Evolutionary conservation across 495 filamentous ascomycete genomes (phyloP), one percentile per base, ranked within the genome.

Genomic region (Chaetomium tenue): DNA sequence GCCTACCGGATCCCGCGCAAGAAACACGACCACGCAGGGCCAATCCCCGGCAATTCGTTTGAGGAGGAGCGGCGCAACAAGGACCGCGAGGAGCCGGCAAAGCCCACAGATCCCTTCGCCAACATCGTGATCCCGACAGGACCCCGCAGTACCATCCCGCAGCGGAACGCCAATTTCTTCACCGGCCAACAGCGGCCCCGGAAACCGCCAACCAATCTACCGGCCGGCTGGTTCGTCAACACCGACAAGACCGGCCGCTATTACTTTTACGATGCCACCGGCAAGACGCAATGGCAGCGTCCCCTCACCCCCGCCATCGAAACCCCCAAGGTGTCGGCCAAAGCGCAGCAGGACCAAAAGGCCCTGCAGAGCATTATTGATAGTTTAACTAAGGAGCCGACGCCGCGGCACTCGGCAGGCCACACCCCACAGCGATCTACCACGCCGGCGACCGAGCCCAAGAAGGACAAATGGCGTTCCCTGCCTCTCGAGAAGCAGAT

Each of bases 1-100:
- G 94, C 86, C 18, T 99, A 97, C 75, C 87, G 95, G 48, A 99
- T 99, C 71, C 93, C 94, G 28, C 88, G 94, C 55, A 92, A 83
- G 70, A 83, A 84, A 73, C 66, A 79, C 52, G 80, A 83, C 66
- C 72, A 74, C 53, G 68, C 76, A 33, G 72, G 73, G 18, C 74
- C 74, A 3, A 73, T 71, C 22, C 60, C 74, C 20, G 65, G 71
- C 48, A 88, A 84, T 65, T 86, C 83, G 57, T 89, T 86, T 48
- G 73, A 74, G 60, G 79, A 82, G 23, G 88, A 88, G 66, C 88
- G 90, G 53, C 87, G 90, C 37, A 88, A 88, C 63, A 76, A 73
- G 58, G 85, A 86, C 40, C 84, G 87, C 23, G 80, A 86, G 37
- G 88, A 90, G 58, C 62, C 64, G 20, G 47, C 67, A 2, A 71